Conservation (phyloP, 1,139 yeast species). For the Geotrichum histeridarum region DNA sequence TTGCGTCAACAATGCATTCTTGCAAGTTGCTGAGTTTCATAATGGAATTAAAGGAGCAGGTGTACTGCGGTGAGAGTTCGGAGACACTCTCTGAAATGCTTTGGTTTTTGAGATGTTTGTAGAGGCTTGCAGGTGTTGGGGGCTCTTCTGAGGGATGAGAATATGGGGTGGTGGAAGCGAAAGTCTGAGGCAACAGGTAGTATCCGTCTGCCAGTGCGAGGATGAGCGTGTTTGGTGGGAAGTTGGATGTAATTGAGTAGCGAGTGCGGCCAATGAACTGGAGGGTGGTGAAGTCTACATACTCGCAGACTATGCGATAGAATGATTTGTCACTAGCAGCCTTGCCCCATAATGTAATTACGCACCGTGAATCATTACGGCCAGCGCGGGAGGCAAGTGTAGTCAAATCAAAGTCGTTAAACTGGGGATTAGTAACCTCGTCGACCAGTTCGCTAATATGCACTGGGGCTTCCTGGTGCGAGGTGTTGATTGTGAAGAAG, state of each 20-base stretch:
- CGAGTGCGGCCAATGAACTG: conserved; percentile 27
- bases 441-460: conserved; percentile 17
- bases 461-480: conserved; percentile 14
- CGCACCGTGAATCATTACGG: conserved; percentile 6
- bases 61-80: conserved; percentile 21
- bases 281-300: conserved; percentile 22
- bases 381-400: neutral
- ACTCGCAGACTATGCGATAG: conserved; percentile 10
- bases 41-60: conserved; percentile 41
- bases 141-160: neutral
- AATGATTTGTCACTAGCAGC: neutral
- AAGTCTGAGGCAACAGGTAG: conserved; percentile 30
- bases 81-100: neutral
- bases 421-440: conserved; percentile 16
- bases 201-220: conserved; percentile 41
- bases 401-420: conserved; percentile 12
- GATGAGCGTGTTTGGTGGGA: conserved; percentile 36
- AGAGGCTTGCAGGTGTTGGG: conserved; percentile 1
- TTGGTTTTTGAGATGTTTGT: neutral
- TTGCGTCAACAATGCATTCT: conserved; percentile 41
- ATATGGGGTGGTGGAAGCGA: conserved; percentile 9
- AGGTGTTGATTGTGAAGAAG: conserved; percentile 16
- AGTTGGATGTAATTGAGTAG: conserved; percentile 23
- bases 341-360: conserved; percentile 18
- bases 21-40: conserved; percentile 46